These are phyloP conservation scores for Apiospora rasikravindrae DNA, from an alignment of 2,329 filamentous ascomycete genomes.

Conservation along the genomic window DNA sequence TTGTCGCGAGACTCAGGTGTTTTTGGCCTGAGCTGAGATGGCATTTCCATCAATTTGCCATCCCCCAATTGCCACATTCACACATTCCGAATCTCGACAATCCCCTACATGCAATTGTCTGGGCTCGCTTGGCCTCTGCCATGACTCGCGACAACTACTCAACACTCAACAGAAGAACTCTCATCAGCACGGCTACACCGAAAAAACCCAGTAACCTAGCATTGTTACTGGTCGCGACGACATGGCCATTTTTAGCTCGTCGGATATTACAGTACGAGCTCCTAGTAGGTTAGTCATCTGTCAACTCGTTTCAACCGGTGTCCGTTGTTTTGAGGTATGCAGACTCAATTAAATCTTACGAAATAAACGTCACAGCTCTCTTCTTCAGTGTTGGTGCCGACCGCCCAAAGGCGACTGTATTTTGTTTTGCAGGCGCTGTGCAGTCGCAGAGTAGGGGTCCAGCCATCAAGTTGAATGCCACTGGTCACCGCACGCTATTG, in stretches of 20 bases:
- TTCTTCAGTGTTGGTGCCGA: not conserved
- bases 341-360: not conserved
- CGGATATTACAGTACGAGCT: not conserved
- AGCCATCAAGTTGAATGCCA: not conserved
- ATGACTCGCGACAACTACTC: not conserved
- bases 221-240: not conserved
- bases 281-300: not conserved
- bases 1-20: not conserved
- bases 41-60: slow-evolving; percentile 6
- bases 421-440: not conserved
- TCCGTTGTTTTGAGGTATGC: not conserved
- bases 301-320: not conserved
- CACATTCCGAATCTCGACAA: not conserved
- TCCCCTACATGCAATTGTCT: not conserved
- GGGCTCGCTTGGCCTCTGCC: not conserved
- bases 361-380: not conserved
- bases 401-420: not conserved
- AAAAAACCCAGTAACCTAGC: not conserved
- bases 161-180: no score
- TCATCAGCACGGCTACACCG: not conserved
- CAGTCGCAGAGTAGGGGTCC: slow-evolving; percentile 20
- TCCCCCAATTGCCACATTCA: slow-evolving; percentile 4
- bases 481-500: not conserved
- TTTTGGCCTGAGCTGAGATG: slow-evolving; percentile 1
- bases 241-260: not conserved